These are phyloP conservation scores for Nicotiana sylvestris DNA, from an alignment of 257 asterid genomes.

Conservation along the genomic window DNA sequence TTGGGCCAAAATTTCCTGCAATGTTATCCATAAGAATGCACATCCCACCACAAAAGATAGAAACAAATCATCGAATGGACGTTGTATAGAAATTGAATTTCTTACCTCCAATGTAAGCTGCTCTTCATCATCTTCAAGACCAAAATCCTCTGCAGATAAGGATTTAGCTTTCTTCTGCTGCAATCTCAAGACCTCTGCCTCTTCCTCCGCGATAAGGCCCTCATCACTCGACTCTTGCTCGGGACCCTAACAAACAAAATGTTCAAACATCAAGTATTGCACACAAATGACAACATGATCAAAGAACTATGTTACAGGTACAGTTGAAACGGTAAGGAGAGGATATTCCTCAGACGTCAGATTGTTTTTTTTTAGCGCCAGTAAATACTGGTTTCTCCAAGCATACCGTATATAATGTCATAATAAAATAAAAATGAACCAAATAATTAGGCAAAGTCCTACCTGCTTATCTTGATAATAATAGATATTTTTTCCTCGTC, in stretches of 20 bases:
- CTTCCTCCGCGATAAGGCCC: constrained; percentile 68
- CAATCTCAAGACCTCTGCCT: constrained; percentile 63
- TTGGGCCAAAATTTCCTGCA: constrained; percentile 59
- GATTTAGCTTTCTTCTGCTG: constrained; percentile 47
- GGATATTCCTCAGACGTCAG: not conserved
- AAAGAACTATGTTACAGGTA: not conserved
- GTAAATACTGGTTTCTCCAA: not conserved
- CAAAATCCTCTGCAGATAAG: constrained; percentile 64
- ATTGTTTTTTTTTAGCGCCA: not conserved
- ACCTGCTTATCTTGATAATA: constrained; percentile 37
- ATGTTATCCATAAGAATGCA: constrained; percentile 8
- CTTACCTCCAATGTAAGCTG: constrained; percentile 77
- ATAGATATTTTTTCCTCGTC: constrained; percentile 33
- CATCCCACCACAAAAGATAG: not conserved
- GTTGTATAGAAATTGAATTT: constrained; percentile 3
- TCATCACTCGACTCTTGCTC: constrained; percentile 71
- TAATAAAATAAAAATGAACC: not conserved
- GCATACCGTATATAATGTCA: not conserved
- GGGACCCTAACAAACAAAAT: constrained; percentile 15
- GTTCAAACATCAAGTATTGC: constrained; percentile 13
- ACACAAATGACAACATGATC: not conserved
- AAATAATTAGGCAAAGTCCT: not conserved
- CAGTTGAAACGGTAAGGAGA: not conserved
- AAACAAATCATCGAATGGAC: not conserved
- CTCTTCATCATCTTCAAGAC: constrained; percentile 70